These are phyloP conservation scores for Saturnispora hagleri DNA, from an alignment of 805 yeast genomes.

Conservation along the genomic window DNA sequence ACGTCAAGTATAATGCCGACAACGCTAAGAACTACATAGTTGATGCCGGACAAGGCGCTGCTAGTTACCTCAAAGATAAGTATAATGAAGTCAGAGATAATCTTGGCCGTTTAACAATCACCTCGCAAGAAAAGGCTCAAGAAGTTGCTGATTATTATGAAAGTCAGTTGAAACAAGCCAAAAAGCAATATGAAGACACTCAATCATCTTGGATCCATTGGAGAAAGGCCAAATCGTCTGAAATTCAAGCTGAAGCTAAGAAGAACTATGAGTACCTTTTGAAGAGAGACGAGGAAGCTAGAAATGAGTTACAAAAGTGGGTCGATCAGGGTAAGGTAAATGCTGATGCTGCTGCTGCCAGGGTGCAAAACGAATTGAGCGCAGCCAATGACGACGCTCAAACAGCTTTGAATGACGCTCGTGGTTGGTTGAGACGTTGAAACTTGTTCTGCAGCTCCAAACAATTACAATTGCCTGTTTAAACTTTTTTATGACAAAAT, in stretches of 20 bases:
- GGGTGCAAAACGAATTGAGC: slow-evolving; percentile 19
- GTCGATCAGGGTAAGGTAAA: slow-evolving; percentile 18
- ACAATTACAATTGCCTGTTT: background rate
- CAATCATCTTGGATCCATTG: slow-evolving; percentile 24
- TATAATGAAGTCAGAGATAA: slow-evolving; percentile 18
- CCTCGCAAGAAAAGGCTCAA: slow-evolving; percentile 15
- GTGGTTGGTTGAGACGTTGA: slow-evolving; percentile 18
- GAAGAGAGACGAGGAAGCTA: slow-evolving; percentile 20
- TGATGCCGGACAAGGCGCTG: background rate
- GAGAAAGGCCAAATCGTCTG: slow-evolving; percentile 24
- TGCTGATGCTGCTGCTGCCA: slow-evolving; percentile 18
- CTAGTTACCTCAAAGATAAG: slow-evolving; percentile 27
- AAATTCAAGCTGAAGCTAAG: slow-evolving; percentile 23
- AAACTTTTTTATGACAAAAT: background rate
- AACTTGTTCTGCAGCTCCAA: background rate
- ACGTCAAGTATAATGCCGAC: slow-evolving; percentile 3
- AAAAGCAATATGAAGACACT: slow-evolving; percentile 21
- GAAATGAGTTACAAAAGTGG: slow-evolving; percentile 13
- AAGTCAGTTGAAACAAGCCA: slow-evolving; percentile 13
- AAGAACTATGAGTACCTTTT: slow-evolving; percentile 17
- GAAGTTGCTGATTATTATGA: slow-evolving; percentile 1
- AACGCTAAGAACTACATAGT: background rate
- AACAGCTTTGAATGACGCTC: background rate
- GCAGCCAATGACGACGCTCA: background rate
- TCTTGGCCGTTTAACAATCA: slow-evolving; percentile 15